Evolutionary conservation across 2,329 filamentous ascomycete species (phyloP).

Genomic region (Hypoxylon sp.): DNA sequence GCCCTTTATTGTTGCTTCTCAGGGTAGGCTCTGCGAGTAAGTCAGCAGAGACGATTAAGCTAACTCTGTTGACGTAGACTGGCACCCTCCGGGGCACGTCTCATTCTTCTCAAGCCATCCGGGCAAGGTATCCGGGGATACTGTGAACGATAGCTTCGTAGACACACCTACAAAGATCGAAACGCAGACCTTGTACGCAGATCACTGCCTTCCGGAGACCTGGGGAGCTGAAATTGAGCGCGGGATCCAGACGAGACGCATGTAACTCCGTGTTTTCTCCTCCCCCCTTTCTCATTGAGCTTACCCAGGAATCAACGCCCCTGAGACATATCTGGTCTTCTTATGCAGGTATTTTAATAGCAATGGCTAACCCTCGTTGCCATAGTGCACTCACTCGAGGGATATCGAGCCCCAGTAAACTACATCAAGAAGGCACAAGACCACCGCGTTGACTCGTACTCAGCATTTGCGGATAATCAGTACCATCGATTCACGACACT

Average conservation of each 20-base stretch:
- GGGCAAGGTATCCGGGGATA: conserved; percentile 32
- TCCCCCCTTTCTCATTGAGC: not conserved
- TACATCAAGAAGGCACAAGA: conserved; percentile 48
- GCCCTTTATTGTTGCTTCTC: conserved; percentile 46
- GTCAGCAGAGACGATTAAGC: not conserved
- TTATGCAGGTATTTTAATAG: not conserved
- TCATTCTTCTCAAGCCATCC: conserved; percentile 43
- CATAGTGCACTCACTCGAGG: conserved; percentile 42
- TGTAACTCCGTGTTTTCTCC: not conserved
- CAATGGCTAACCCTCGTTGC: not conserved
- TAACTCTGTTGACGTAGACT: conserved; percentile 25
- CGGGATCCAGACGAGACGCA: conserved; percentile 35
- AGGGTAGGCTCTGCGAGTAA: conserved; percentile 26
- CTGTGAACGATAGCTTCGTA: conserved; percentile 44
- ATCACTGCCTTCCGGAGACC: conserved; percentile 43
- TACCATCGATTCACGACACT: conserved; percentile 46
- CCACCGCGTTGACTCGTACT: conserved; percentile 45
- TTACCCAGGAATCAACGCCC: not conserved
- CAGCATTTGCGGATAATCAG: conserved; percentile 46
- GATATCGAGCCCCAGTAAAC: conserved; percentile 40
- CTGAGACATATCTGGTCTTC: not conserved
- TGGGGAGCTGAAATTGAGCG: conserved; percentile 45
- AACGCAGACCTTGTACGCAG: conserved; percentile 43
- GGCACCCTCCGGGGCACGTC: conserved; percentile 43
- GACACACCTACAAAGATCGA: conserved; percentile 44